Percentiles rank a stretch among this genome's conserved stretches.
These are phyloP conservation scores for Ustilago loliicola DNA, from an alignment of 1,284 basidiomycete genomes.

Conservation along the genomic window DNA sequence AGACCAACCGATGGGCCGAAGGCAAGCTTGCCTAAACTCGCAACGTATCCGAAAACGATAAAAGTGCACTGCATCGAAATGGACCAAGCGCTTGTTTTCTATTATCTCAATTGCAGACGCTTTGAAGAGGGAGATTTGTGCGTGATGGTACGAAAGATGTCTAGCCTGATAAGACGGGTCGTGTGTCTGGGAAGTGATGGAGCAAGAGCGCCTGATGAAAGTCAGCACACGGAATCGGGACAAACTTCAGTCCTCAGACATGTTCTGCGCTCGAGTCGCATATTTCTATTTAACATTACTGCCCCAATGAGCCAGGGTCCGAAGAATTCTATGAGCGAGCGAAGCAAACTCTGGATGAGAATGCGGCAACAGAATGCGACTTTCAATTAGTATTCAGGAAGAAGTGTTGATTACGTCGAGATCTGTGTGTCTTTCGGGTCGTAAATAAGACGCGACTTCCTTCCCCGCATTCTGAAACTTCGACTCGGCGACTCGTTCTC, in stretches of 20 bases:
- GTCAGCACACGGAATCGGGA: no score
- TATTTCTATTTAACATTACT: no score
- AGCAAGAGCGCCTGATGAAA: no score
- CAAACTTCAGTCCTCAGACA: no score
- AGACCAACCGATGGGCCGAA: slow-evolving; percentile 59
- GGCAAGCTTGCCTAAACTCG: slow-evolving; percentile 47
- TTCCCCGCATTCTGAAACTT: slow-evolving; percentile 5
- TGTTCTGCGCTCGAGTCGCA: no score
- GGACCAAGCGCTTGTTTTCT: neutral
- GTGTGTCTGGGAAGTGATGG: no score
- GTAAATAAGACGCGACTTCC: slow-evolving; percentile 7
- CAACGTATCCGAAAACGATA: neutral
- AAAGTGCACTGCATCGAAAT: slow-evolving; percentile 13
- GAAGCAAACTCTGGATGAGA: neutral
- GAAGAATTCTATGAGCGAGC: no score
- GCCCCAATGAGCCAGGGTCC: no score
- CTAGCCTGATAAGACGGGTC: no score
- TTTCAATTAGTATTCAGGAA: neutral
- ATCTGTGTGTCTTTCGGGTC: neutral
- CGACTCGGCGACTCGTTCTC: neutral
- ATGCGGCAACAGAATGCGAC: neutral
- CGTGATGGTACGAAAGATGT: no score
- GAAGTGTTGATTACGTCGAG: neutral
- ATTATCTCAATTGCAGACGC: no score
- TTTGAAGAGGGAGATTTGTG: no score